Evolutionary conservation across 805 yeast genomes (phyloP).

Genomic region (Wickerhamomyces bovis): DNA sequence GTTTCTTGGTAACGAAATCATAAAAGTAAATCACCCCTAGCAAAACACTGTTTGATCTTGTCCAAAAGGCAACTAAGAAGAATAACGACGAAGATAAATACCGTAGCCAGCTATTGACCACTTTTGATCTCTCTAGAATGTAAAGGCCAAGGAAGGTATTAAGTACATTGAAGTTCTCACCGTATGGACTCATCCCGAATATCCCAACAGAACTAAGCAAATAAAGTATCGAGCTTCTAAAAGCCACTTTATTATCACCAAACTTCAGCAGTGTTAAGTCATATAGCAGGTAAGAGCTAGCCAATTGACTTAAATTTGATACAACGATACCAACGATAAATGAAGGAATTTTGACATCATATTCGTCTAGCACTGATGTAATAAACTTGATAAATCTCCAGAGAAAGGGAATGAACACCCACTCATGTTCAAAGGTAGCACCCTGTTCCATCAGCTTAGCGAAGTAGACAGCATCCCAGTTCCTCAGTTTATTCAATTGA

Average conservation of each 20-base stretch:
- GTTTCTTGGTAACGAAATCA: conserved; percentile 34
- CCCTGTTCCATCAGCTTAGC: conserved; percentile 44
- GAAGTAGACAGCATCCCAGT: conserved; percentile 88
- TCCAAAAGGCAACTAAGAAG: conserved; percentile 51
- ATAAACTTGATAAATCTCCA: conserved; percentile 38
- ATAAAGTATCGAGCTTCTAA: conserved; percentile 39
- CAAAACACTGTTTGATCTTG: conserved; percentile 72
- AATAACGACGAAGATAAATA: conserved; percentile 24
- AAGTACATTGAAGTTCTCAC: conserved; percentile 68
- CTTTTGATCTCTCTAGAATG: conserved; percentile 25
- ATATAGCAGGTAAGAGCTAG: conserved; percentile 44
- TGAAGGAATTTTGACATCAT: conserved; percentile 19
- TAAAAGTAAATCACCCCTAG: conserved; percentile 61
- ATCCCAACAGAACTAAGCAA: conserved; percentile 75
- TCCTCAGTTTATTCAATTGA: conserved; percentile 41
- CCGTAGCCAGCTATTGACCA: background rate
- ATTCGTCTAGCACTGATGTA: background rate
- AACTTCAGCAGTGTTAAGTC: conserved; percentile 38
- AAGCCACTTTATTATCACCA: conserved; percentile 23
- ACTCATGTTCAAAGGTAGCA: conserved; percentile 76
- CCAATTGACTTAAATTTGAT: conserved; percentile 47
- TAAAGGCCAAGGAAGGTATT: conserved; percentile 53
- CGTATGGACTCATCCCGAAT: conserved; percentile 65
- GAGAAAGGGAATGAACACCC: conserved; percentile 84
- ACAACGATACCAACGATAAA: conserved; percentile 42